Base-by-base conservation (phyloP, 1,139 yeast genomes). In the Yamadazyma jaroonii region DNA sequence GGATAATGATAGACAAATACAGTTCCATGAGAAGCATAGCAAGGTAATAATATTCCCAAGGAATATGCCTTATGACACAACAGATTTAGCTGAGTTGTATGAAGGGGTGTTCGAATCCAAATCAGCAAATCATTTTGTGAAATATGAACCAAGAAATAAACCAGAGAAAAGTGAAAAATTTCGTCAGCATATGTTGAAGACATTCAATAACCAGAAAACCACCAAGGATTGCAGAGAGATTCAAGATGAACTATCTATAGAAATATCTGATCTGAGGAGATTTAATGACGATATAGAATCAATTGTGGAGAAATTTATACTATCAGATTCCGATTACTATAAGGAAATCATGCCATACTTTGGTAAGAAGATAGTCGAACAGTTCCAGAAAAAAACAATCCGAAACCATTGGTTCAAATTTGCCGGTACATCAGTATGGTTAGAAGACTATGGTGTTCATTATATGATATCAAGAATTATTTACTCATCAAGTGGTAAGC, bases 401-500 rank as follows among this genome's bases (percentile, higher is more conserved):
- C 36, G 35, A 3, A 42, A 47, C 15, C 58, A 55, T 38, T 74
- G 77, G 73, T 70, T 50, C 44, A 63, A 62, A 36, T 66, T 71
- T 46, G 72, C 75, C 1, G 79, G 79, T 1, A 62, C 75, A 3
- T 65, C 76, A 2, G 74, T 72, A 10, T 74, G 73, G 72, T 48
- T 74, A 12, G 62, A 67, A 14, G 65, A 70, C 17, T 69, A 67
- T 43, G 68, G 68, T 9, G 64, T 69, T n/a, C 78, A 74, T 51
- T 51, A 72, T 39, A 57, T 73, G 62, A 65, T 67, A 8, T 61
- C 73, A 10, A 52, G 79, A 34, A 56, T 64, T 3, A 39, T 59
- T 10, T 64, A 58, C 43, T 49, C 64, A 14, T 56, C 59, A 6
- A 36, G 20, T 9, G 63, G 62, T 0, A 46, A 40, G 24, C 54